Conservation (phyloP, 495 filamentous ascomycete species). For the Daldinia grandis region DNA sequence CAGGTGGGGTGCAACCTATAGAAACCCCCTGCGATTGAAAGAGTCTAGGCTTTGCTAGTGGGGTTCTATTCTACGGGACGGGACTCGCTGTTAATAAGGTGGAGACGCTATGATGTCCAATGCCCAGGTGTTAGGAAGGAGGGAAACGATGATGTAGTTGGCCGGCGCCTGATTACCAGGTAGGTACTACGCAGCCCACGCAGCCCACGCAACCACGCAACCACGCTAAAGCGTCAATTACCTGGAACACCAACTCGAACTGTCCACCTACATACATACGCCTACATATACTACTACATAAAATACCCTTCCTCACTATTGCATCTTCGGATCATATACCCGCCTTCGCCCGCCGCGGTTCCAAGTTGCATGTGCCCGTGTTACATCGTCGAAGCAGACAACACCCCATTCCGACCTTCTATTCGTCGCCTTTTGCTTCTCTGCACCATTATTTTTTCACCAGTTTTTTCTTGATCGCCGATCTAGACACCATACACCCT, state of each 20-base stretch:
- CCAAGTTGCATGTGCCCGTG: slow-evolving; percentile 40
- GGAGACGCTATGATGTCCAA: slow-evolving; percentile 8
- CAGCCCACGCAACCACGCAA: background rate
- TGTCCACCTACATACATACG: background rate
- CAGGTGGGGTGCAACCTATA: slow-evolving; percentile 24
- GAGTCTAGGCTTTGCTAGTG: slow-evolving; percentile 31
- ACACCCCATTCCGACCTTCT: slow-evolving; percentile 8
- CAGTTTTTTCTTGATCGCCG: slow-evolving; percentile 38
- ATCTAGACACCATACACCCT: slow-evolving; percentile 27
- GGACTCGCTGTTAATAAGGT: slow-evolving; percentile 31
- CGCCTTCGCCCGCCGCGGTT: slow-evolving; percentile 21
- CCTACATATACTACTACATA: background rate
- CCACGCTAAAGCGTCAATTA: background rate
- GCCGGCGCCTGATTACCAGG: slow-evolving; percentile 17
- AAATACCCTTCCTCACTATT: slow-evolving; percentile 26
- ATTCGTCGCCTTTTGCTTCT: slow-evolving; percentile 37
- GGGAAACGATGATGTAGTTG: slow-evolving; percentile 34
- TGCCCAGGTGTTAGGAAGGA: slow-evolving; percentile 4
- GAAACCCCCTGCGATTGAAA: slow-evolving; percentile 17
- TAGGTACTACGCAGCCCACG: background rate
- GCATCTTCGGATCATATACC: slow-evolving; percentile 36
- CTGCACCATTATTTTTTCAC: slow-evolving; percentile 32
- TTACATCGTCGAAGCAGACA: slow-evolving; percentile 39
- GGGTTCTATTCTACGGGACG: slow-evolving; percentile 24
- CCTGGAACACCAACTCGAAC: background rate